These are phyloP conservation scores for Elsinoe fawcettii DNA, from an alignment of 2,329 filamentous ascomycete genomes.

Conservation along the genomic window DNA sequence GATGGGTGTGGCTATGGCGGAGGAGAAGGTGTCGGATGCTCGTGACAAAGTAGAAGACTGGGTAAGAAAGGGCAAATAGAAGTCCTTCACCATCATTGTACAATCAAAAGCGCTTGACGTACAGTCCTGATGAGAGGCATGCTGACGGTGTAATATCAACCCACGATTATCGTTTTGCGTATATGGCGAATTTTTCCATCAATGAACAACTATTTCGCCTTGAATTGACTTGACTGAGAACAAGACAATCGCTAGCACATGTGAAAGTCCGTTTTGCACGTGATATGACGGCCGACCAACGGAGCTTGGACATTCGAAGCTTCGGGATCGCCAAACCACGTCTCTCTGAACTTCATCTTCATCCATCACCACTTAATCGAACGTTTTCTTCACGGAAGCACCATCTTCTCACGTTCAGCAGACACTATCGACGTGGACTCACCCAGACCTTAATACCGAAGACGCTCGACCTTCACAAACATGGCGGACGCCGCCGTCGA, in stretches of 20 bases:
- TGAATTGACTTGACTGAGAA: background rate
- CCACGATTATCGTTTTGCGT: too few species aligned
- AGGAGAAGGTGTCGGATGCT: constrained; percentile 69
- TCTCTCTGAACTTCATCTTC: background rate
- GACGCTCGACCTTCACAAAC: background rate
- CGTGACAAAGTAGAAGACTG: constrained; percentile 75
- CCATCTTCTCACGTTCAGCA: too few species aligned
- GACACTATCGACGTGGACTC: too few species aligned
- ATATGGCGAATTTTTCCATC: too few species aligned
- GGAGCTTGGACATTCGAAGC: constrained; percentile 11
- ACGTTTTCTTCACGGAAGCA: too few species aligned
- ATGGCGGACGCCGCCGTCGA: constrained; percentile 90
- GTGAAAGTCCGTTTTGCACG: background rate
- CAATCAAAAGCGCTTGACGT: background rate
- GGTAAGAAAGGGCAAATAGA: constrained; percentile 81
- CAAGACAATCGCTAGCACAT: background rate
- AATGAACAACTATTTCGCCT: too few species aligned
- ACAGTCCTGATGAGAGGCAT: too few species aligned
- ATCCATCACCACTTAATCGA: background rate
- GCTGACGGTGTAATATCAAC: too few species aligned
- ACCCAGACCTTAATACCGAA: background rate
- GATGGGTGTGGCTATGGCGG: constrained; percentile 63
- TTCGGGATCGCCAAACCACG: constrained; percentile 7
- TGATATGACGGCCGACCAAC: background rate
- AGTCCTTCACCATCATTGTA: background rate